A percentile compares a stretch with the other conserved stretches of the same genome.
Conservation (phyloP, 345 rosid genomes). For the Hibiscus syriacus region DNA sequence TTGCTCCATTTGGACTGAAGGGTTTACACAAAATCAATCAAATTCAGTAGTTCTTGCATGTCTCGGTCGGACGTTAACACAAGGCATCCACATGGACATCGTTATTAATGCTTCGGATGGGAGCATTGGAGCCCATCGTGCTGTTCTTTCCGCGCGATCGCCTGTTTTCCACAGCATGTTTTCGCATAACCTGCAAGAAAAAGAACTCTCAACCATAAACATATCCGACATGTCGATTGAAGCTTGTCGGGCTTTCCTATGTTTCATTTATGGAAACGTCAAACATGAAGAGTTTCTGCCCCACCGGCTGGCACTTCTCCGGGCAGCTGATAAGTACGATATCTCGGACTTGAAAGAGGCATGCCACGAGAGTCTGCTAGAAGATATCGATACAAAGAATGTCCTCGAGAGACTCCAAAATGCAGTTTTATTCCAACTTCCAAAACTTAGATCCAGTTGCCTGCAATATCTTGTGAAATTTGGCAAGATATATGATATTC, state of each 20-base stretch:
- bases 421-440: slow-evolving; percentile 55
- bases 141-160: slow-evolving; percentile 77
- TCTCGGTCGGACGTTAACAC: slow-evolving; percentile 74
- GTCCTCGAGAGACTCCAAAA: slow-evolving; percentile 79
- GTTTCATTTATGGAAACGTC: slow-evolving; percentile 74
- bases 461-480: slow-evolving; percentile 89
- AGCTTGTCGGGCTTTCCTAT: slow-evolving; percentile 70
- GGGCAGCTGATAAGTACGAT: slow-evolving; percentile 84
- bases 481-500: slow-evolving; percentile 78
- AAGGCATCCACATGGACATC: slow-evolving; percentile 77
- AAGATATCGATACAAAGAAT: slow-evolving; percentile 72
- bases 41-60: slow-evolving; percentile 48
- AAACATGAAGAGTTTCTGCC: slow-evolving; percentile 59
- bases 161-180: slow-evolving; percentile 92
- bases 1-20: slow-evolving; percentile 77
- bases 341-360: slow-evolving; percentile 73
- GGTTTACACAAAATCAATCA: slow-evolving; percentile 35
- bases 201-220: slow-evolving; percentile 62
- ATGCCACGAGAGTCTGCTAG: slow-evolving; percentile 72
- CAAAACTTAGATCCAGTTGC: slow-evolving; percentile 66
- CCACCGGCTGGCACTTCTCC: slow-evolving; percentile 71
- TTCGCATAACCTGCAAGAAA: slow-evolving; percentile 78
- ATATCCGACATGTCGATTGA: slow-evolving; percentile 74
- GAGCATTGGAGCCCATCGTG: slow-evolving; percentile 82
- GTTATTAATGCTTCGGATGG: slow-evolving; percentile 66